Percentiles rank a stretch among this genome's conserved stretches.
Conservation (phyloP, 2,329 filamentous ascomycete species). For the Verticillium tricorpus region DNA sequence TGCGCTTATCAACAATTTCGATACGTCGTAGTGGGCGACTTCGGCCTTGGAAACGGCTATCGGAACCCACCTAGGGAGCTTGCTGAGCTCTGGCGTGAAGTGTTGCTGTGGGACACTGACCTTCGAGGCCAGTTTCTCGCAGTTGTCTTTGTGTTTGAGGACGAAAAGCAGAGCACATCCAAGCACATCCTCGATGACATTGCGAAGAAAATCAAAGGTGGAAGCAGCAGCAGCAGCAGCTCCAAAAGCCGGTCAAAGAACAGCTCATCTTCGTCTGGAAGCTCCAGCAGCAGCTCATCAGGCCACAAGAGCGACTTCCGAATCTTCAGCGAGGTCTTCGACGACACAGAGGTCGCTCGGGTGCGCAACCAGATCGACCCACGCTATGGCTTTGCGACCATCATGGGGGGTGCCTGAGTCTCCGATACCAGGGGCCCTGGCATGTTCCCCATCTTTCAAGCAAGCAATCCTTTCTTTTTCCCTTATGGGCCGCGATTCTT, state of each 20-base stretch:
- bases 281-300: conserved; percentile 17
- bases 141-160: conserved; percentile 62
- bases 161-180: conserved; percentile 48
- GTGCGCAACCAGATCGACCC: conserved; percentile 49
- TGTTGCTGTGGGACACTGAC: conserved; percentile 58
- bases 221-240: conserved; percentile 17
- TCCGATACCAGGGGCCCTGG: neutral
- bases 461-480: neutral
- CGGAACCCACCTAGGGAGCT: conserved; percentile 62
- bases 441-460: neutral
- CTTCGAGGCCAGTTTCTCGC: conserved; percentile 57
- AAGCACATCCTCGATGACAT: conserved; percentile 51
- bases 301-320: conserved; percentile 37
- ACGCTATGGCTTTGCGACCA: conserved; percentile 35
- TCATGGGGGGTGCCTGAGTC: conserved; percentile 12
- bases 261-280: conserved; percentile 20
- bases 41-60: conserved; percentile 59
- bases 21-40: conserved; percentile 58
- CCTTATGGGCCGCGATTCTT: neutral
- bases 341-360: conserved; percentile 41
- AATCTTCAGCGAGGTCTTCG: conserved; percentile 51
- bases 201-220: conserved; percentile 39
- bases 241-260: conserved; percentile 29
- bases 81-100: conserved; percentile 61
- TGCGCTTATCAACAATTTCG: conserved; percentile 56